Percentiles rank a stretch among this genome's conserved stretches.
phyloP scores from a whole-genome alignment of 768 basidiomycete genomes.

The Boletus rubropictus region DNA sequence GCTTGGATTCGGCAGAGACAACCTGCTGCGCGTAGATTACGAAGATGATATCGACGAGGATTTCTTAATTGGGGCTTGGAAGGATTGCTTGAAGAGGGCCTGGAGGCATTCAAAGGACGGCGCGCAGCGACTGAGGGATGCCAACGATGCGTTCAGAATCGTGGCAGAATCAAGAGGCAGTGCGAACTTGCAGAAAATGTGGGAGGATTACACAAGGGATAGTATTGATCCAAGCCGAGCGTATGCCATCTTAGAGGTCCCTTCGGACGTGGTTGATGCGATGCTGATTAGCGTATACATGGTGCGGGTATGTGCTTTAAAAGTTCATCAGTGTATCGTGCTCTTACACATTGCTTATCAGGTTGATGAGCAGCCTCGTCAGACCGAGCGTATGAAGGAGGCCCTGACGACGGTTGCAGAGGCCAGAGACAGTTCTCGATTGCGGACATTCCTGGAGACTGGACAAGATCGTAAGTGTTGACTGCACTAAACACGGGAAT shows the following conservation, averaged over 20 bases:
- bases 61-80: constrained; percentile 71
- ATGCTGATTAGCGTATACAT: constrained; percentile 69
- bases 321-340: neutral
- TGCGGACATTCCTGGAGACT: constrained; percentile 58
- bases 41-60: constrained; percentile 63
- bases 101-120: constrained; percentile 44
- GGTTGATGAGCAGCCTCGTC: constrained; percentile 68
- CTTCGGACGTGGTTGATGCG: constrained; percentile 66
- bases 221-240: constrained; percentile 67
- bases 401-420: constrained; percentile 73
- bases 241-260: constrained; percentile 64
- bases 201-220: constrained; percentile 50
- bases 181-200: constrained; percentile 40
- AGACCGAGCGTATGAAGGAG: constrained; percentile 64
- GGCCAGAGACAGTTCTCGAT: constrained; percentile 61
- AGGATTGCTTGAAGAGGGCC: constrained; percentile 48
- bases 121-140: constrained; percentile 41
- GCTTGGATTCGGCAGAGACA: constrained; percentile 66
- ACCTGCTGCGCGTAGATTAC: constrained; percentile 58
- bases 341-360: constrained; percentile 27
- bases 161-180: constrained; percentile 62
- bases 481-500: neutral
- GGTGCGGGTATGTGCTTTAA: constrained; percentile 51
- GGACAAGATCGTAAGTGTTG: constrained; percentile 70
- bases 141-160: constrained; percentile 65